These are phyloP conservation scores for Penicillium nordicum DNA, from an alignment of 2,329 filamentous ascomycete species.

Conservation along the genomic window DNA sequence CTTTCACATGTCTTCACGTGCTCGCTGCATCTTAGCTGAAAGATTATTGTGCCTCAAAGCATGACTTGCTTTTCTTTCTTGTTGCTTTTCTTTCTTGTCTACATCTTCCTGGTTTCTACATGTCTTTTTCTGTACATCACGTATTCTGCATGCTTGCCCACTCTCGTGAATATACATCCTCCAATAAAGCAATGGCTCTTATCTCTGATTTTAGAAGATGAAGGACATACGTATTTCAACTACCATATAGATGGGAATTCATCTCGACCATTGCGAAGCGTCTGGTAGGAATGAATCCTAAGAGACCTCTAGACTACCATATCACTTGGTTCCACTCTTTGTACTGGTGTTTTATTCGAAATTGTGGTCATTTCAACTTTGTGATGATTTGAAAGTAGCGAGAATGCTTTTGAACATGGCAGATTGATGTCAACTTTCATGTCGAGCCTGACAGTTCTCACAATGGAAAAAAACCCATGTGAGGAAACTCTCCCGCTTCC, in stretches of 20 bases:
- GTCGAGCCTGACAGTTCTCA: not conserved
- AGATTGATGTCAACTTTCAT: not conserved
- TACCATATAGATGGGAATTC: too few relatives aligned
- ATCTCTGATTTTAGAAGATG: not conserved
- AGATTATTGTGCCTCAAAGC: not conserved
- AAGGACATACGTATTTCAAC: not conserved
- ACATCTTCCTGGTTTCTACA: slow-evolving; percentile 1
- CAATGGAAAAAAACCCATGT: not conserved
- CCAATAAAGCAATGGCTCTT: not conserved
- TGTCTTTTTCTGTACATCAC: slow-evolving; percentile 3
- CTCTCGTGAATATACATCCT: slow-evolving; percentile 1
- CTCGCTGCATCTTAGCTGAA: not conserved
- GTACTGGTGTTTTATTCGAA: not conserved
- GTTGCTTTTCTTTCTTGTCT: not conserved
- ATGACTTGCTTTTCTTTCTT: not conserved
- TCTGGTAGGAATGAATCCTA: not conserved
- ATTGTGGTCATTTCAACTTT: not conserved
- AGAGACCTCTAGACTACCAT: not conserved
- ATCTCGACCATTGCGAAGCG: not conserved
- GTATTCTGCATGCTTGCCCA: not conserved
- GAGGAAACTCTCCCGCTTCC: not conserved
- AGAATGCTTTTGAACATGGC: not conserved
- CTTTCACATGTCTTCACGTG: slow-evolving; percentile 7
- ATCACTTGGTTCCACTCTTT: not conserved
- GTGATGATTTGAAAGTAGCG: not conserved